phyloP scores from a whole-genome alignment of 2,329 filamentous ascomycete genomes.

The Nigrospora oryzae region DNA sequence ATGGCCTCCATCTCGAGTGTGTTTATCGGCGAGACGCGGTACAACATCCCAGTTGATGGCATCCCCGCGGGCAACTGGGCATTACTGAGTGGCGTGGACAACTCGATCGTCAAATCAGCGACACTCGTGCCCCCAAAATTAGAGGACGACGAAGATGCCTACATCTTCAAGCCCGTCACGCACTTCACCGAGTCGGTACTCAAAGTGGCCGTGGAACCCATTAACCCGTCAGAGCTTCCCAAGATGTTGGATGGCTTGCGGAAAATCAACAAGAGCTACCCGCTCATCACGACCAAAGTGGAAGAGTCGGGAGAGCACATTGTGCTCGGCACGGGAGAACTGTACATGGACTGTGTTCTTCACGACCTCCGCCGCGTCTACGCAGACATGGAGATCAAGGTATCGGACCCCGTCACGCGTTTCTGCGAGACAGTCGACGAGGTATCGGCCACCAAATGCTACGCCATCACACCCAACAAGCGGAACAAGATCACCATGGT shows the following conservation, averaged over 20 bases:
- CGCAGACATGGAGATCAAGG: constrained; percentile 98
- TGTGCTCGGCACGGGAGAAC: constrained; percentile 85
- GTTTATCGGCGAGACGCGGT: constrained; percentile 85
- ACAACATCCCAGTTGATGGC: constrained; percentile 85
- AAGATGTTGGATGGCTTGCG: constrained; percentile 97
- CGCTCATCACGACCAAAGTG: constrained; percentile 90
- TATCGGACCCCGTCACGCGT: constrained; percentile 92
- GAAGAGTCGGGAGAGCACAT: constrained; percentile 97
- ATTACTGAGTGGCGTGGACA: constrained; percentile 86
- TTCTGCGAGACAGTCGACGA: constrained; percentile 98
- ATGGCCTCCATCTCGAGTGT: constrained; percentile 76
- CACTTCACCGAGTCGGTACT: constrained; percentile 98
- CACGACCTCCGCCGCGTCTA: constrained; percentile 91
- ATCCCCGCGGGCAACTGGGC: constrained; percentile 92
- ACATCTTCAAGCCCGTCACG: constrained; percentile 86
- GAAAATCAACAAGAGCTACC: constrained; percentile 97
- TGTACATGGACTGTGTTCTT: constrained; percentile 99
- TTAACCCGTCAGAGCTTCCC: constrained; percentile 93
- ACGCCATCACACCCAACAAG: constrained; percentile 95
- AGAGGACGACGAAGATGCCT: constrained; percentile 82
- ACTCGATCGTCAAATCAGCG: constrained; percentile 96
- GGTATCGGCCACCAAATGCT: constrained; percentile 95
- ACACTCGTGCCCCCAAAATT: constrained; percentile 77
- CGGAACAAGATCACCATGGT: constrained; percentile 99
- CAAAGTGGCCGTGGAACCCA: constrained; percentile 95